Evolutionary conservation across 257 asterid genomes (phyloP).

Genomic region (Solanum chaucha): DNA sequence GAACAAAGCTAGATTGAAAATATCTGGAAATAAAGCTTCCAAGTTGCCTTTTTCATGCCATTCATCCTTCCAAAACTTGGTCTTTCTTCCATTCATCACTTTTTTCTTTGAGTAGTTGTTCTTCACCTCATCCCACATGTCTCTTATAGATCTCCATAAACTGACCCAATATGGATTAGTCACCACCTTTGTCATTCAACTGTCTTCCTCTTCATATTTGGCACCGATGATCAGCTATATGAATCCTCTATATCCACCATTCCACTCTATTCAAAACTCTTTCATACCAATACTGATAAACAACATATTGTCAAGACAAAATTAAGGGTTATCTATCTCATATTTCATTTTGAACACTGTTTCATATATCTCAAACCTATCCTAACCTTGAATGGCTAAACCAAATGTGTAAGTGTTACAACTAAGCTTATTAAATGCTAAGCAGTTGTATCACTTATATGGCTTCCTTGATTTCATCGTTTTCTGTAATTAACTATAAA

Average conservation of each 20-base stretch:
- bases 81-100: background rate
- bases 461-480: background rate
- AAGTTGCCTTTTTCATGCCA: background rate
- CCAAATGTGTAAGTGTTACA: background rate
- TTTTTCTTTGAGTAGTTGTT: background rate
- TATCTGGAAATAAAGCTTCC: background rate
- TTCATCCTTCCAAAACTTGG: background rate
- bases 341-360: background rate
- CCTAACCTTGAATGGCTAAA: background rate
- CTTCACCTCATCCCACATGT: background rate
- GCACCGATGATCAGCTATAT: background rate
- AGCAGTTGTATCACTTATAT: background rate
- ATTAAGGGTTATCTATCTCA: background rate
- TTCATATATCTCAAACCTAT: background rate
- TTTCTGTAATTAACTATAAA: background rate
- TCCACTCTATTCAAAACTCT: background rate
- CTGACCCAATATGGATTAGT: background rate
- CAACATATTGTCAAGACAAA: background rate
- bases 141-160: background rate
- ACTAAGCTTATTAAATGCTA: background rate
- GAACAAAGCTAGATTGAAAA: background rate
- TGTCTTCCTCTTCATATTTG: background rate
- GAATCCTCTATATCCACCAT: background rate
- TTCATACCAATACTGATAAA: background rate
- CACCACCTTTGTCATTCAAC: background rate